Percentiles rank a stretch among this genome's conserved stretches.
phyloP scores from a whole-genome alignment of 1,139 yeast species.

The Ogataea hybrid region DNA sequence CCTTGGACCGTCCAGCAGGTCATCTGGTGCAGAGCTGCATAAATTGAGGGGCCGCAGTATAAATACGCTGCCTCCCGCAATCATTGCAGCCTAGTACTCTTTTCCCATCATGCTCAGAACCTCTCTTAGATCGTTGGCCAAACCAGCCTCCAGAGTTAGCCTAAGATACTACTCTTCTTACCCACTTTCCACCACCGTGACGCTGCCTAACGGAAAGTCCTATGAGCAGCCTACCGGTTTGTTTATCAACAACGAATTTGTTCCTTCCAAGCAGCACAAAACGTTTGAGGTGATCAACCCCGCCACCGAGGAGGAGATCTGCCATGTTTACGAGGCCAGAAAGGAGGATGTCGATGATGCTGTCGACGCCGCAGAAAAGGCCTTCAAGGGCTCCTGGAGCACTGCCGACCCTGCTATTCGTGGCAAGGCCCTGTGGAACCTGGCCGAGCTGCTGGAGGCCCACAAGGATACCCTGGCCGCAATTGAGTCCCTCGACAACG shows the following conservation, averaged over 20 bases:
- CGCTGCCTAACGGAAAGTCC: conserved; percentile 58
- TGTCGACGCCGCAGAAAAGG: conserved; percentile 54
- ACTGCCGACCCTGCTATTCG: conserved; percentile 49
- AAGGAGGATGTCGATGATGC: conserved; percentile 59
- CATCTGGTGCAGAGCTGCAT: conserved; percentile 1
- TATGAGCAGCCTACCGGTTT: conserved; percentile 67
- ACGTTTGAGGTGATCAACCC: conserved; percentile 55
- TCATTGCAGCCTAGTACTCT: too few species aligned
- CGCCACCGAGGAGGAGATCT: conserved; percentile 54
- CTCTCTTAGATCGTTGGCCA: conserved; percentile 17
- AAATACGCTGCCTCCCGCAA: conserved; percentile 1
- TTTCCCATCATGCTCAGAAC: conserved; percentile 19
- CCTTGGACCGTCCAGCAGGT: conserved; percentile 5
- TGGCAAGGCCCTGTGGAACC: conserved; percentile 54
- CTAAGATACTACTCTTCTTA: conserved; percentile 30
- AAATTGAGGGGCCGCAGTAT: conserved; percentile 2
- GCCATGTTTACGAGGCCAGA: conserved; percentile 53
- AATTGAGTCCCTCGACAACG: conserved; percentile 80
- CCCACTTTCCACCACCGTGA: conserved; percentile 45
- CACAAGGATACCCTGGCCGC: conserved; percentile 61
- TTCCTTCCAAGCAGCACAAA: conserved; percentile 46
- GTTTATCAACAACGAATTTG: conserved; percentile 61
- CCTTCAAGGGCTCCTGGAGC: conserved; percentile 48
- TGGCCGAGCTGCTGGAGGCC: conserved; percentile 64
- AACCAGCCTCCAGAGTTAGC: conserved; percentile 12